Conservation (phyloP, 129 eudicot genomes). For the Artemisia annua region DNA sequence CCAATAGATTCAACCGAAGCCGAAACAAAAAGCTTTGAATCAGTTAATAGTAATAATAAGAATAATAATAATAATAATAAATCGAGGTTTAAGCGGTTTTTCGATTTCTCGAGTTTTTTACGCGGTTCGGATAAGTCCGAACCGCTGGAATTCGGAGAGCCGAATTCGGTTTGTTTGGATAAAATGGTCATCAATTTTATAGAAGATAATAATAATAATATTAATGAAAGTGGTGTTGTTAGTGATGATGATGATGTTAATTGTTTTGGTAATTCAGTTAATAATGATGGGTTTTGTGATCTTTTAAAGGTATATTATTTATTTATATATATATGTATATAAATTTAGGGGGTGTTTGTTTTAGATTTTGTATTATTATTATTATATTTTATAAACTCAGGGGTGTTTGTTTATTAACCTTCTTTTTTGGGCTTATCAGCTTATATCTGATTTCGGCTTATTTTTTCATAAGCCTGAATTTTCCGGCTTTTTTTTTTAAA, state of each 20-base stretch:
- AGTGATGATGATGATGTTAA: conserved; percentile 63
- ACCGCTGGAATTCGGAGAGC: conserved; percentile 42
- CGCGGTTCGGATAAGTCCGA: conserved; percentile 40
- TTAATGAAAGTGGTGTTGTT: conserved; percentile 28
- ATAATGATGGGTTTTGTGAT: conserved; percentile 37
- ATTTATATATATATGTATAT: too few relatives aligned
- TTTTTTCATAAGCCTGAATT: too few relatives aligned
- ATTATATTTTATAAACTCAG: too few relatives aligned
- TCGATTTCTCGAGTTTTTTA: conserved; percentile 53
- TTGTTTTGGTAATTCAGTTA: conserved; percentile 44
- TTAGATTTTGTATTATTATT: too few relatives aligned
- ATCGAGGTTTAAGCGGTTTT: conserved; percentile 68
- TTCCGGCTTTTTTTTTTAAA: too few relatives aligned
- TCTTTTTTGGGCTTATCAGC: too few relatives aligned
- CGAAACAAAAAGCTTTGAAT: conserved; percentile 30
- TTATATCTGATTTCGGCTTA: too few relatives aligned
- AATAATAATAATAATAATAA: conserved; percentile 9
- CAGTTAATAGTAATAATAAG: conserved; percentile 18
- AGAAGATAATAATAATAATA: conserved; percentile 50
- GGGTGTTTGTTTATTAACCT: too few relatives aligned
- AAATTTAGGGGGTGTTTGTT: too few relatives aligned
- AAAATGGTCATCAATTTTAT: conserved; percentile 82
- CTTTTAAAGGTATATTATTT: conserved; percentile 51
- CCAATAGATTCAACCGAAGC: conserved; percentile 56
- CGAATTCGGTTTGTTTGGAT: conserved; percentile 73